Evolutionary conservation across 306 rosid genomes (phyloP).

Genomic region (Corylus americana): DNA sequence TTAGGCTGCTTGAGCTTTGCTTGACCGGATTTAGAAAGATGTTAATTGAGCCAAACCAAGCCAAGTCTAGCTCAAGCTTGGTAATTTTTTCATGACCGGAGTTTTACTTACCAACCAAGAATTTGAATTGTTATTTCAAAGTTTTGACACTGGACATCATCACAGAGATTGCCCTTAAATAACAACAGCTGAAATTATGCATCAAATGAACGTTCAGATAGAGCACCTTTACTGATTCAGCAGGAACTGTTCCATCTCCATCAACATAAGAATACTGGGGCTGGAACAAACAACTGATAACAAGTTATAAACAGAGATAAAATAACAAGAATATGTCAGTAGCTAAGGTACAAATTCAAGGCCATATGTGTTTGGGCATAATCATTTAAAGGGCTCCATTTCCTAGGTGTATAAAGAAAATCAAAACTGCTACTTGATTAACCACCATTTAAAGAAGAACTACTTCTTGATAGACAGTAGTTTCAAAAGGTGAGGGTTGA

Average conservation of each 20-base stretch:
- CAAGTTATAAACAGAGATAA: slow-evolving; percentile 15
- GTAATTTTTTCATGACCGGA: background rate
- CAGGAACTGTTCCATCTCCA: slow-evolving; percentile 93
- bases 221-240: slow-evolving; percentile 83
- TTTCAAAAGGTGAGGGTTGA: background rate
- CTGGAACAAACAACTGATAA: slow-evolving; percentile 42
- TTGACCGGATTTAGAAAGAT: background rate
- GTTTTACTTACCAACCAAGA: background rate
- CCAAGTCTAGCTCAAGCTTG: background rate
- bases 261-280: slow-evolving; percentile 77
- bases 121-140: background rate
- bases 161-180: background rate
- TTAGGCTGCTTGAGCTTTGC: background rate
- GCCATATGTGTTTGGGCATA: background rate
- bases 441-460: background rate
- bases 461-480: background rate
- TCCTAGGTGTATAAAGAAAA: background rate
- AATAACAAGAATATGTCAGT: background rate
- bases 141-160: background rate
- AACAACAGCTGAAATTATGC: slow-evolving; percentile 11
- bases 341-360: background rate
- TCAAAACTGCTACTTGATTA: background rate
- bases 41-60: background rate
- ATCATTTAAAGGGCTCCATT: background rate
- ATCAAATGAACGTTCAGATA: slow-evolving; percentile 30